Conservation (phyloP, 1,284 basidiomycete genomes). For the Agroathelia rolfsii region DNA sequence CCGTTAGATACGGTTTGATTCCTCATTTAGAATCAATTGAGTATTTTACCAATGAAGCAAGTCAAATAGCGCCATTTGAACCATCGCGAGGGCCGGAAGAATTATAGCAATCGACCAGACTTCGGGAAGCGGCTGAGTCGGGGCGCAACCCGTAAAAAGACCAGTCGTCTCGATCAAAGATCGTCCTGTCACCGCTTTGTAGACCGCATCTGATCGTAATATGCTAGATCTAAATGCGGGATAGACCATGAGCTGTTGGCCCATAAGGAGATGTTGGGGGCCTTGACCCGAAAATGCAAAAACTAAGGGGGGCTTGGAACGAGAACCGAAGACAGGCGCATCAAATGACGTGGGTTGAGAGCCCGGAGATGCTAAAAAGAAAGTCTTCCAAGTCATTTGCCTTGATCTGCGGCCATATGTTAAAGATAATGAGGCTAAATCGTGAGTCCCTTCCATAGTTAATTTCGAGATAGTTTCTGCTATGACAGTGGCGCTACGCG, state of each 20-base stretch:
- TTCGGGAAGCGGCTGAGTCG: slow-evolving; percentile 17
- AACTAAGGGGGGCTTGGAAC: slow-evolving; percentile 20
- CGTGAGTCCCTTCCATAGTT: slow-evolving; percentile 7
- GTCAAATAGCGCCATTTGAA: slow-evolving; percentile 36
- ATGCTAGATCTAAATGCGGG: slow-evolving; percentile 27
- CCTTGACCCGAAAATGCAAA: slow-evolving; percentile 33
- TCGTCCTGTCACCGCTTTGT: slow-evolving; percentile 19
- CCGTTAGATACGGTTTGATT: too few relatives aligned
- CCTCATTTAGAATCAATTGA: too few relatives aligned
- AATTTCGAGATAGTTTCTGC: slow-evolving; percentile 9
- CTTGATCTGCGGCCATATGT: slow-evolving; percentile 12
- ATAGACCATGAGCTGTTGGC: slow-evolving; percentile 24
- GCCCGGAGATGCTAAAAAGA: slow-evolving; percentile 12
- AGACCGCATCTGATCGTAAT: slow-evolving; percentile 23
- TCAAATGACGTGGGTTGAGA: slow-evolving; percentile 11
- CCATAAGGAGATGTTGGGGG: slow-evolving; percentile 31
- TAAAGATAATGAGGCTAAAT: slow-evolving; percentile 12
- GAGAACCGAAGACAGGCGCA: slow-evolving; percentile 17
- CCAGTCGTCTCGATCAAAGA: slow-evolving; percentile 25
- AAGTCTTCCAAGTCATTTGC: slow-evolving; percentile 21
- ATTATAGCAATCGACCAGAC: slow-evolving; percentile 24
- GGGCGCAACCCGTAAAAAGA: slow-evolving; percentile 16
- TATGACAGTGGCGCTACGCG: slow-evolving; percentile 17
- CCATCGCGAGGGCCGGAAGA: slow-evolving; percentile 27
- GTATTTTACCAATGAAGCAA: too few relatives aligned